Conservation (phyloP, 2,329 filamentous ascomycete species). For the Aspergillus versicolor region DNA sequence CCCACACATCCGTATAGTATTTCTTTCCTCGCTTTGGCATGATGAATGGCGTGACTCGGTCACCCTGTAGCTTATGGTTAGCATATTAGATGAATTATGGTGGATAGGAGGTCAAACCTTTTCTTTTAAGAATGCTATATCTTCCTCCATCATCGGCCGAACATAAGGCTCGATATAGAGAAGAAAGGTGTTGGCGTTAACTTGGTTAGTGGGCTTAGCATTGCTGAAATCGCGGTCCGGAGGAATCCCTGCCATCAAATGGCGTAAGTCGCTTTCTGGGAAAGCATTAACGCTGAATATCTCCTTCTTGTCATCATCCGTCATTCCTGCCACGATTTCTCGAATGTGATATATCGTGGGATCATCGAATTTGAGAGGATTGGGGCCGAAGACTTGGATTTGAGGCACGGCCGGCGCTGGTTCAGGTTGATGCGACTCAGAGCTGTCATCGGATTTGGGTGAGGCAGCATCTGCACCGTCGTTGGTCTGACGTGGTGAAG, state of each 20-base stretch:
- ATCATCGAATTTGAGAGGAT: slow-evolving; percentile 86
- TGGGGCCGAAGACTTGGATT: slow-evolving; percentile 85
- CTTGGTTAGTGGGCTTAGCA: slow-evolving; percentile 89
- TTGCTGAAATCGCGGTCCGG: slow-evolving; percentile 96
- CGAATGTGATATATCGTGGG: slow-evolving; percentile 94
- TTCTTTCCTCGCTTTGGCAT: slow-evolving; percentile 82
- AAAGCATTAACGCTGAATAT: slow-evolving; percentile 87
- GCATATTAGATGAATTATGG: neutral
- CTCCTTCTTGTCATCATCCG: slow-evolving; percentile 78
- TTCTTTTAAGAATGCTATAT: slow-evolving; percentile 88
- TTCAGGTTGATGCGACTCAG: slow-evolving; percentile 59
- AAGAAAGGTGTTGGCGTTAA: slow-evolving; percentile 90
- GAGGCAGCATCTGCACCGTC: slow-evolving; percentile 58
- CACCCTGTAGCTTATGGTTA: slow-evolving; percentile 53
- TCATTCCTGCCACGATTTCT: slow-evolving; percentile 70
- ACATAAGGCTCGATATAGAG: slow-evolving; percentile 91
- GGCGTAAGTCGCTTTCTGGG: slow-evolving; percentile 74
- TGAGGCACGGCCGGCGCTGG: slow-evolving; percentile 65
- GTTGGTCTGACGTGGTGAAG: slow-evolving; percentile 42
- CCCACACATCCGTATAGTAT: slow-evolving; percentile 88
- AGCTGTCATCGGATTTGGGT: slow-evolving; percentile 61
- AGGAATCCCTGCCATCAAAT: slow-evolving; percentile 83
- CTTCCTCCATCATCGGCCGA: slow-evolving; percentile 84
- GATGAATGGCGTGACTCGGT: slow-evolving; percentile 77
- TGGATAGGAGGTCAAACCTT: slow-evolving; percentile 48